Conservation (phyloP, 768 basidiomycete species). For the Mycena rebaudengoi region DNA sequence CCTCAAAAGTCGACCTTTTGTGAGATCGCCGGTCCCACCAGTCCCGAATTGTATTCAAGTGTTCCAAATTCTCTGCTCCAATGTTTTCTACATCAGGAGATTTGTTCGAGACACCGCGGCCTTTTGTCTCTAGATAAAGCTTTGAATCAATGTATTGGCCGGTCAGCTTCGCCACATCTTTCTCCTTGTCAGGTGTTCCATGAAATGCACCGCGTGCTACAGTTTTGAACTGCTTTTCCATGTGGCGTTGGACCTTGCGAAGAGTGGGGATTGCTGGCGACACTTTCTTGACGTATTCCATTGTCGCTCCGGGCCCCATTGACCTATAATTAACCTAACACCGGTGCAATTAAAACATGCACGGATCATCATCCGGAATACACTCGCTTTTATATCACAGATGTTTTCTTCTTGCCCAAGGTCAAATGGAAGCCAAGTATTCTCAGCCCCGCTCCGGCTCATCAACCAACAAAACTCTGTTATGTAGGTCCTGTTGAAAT, state of each 20-base stretch:
- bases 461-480: constrained; percentile 24
- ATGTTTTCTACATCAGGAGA: neutral
- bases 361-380: too few relatives aligned
- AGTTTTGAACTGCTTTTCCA: constrained; percentile 27
- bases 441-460: neutral
- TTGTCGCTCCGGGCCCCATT: constrained; percentile 26
- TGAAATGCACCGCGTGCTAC: constrained; percentile 14
- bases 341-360: too few relatives aligned
- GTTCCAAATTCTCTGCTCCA: constrained; percentile 10
- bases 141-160: constrained; percentile 3
- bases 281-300: constrained; percentile 24
- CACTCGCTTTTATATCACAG: constrained; percentile 22
- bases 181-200: constrained; percentile 20
- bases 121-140: neutral
- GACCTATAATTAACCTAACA: constrained; percentile 17
- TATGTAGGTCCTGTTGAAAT: neutral
- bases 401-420: constrained; percentile 27
- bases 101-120: constrained; percentile 6
- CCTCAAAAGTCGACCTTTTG: constrained; percentile 4
- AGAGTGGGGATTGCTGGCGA: constrained; percentile 29
- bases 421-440: constrained; percentile 18
- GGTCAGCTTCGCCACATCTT: constrained; percentile 17
- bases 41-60: constrained; percentile 1
- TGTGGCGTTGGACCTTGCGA: constrained; percentile 21
- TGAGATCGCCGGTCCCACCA: constrained; percentile 14